Evolutionary conservation across 2,329 filamentous ascomycete genomes (phyloP).

Genomic region (Cytospora paraplurivora): DNA sequence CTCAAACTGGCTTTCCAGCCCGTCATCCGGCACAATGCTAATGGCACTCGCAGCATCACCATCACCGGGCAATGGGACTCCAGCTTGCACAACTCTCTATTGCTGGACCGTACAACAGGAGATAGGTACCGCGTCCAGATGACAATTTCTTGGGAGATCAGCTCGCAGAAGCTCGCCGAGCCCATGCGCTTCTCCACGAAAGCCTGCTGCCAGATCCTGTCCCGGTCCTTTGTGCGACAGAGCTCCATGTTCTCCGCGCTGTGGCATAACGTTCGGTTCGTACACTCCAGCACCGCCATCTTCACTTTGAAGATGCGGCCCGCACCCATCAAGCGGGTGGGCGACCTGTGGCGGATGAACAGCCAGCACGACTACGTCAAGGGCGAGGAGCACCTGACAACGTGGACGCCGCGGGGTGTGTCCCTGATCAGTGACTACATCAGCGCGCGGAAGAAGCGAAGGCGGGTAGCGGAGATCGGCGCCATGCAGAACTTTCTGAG

Average conservation of each 20-base stretch:
- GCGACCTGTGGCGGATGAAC: conserved; percentile 95
- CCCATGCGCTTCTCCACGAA: conserved; percentile 86
- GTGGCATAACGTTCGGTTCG: conserved; percentile 81
- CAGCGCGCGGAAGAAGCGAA: conserved; percentile 69
- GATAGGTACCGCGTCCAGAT: conserved; percentile 92
- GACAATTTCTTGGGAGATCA: conserved; percentile 82
- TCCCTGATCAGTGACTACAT: conserved; percentile 91
- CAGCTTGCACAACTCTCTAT: conserved; percentile 84
- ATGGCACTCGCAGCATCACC: conserved; percentile 85
- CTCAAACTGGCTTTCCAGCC: conserved; percentile 79
- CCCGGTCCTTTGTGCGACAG: conserved; percentile 81
- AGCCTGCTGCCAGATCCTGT: conserved; percentile 79
- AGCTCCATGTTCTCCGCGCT: conserved; percentile 84
- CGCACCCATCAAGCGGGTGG: conserved; percentile 84
- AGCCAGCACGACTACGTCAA: conserved; percentile 95
- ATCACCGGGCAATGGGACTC: conserved; percentile 97
- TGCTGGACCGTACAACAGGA: conserved; percentile 91
- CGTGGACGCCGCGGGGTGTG: conserved; percentile 87
- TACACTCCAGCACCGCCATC: conserved; percentile 82
- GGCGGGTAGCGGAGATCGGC: conserved; percentile 78
- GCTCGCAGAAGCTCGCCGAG: conserved; percentile 79
- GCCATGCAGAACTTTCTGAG: conserved; percentile 68
- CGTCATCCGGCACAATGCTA: conserved; percentile 79
- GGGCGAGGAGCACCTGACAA: conserved; percentile 82
- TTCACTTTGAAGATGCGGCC: conserved; percentile 87